phyloP scores from a whole-genome alignment of 495 filamentous ascomycete genomes.

The Usnea hakonensis region DNA sequence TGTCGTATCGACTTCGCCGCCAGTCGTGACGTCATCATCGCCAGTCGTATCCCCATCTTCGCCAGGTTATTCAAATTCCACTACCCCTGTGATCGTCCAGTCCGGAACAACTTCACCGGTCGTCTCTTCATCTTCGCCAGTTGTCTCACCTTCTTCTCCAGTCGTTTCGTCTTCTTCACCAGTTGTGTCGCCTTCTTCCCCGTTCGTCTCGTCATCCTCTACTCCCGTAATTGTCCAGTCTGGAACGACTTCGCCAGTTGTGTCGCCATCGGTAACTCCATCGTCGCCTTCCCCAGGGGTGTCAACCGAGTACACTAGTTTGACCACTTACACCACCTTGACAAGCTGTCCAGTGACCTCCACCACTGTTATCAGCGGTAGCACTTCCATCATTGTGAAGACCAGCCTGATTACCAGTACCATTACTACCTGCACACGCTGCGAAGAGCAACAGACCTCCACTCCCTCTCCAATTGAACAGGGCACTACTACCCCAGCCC shows the following conservation, averaged over 20 bases:
- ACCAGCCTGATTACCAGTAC: not conserved
- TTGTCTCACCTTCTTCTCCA: constrained; percentile 16
- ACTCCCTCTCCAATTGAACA: not conserved
- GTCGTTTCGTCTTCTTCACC: not conserved
- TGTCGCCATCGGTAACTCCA: not conserved
- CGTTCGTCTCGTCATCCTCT: not conserved
- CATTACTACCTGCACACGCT: not conserved
- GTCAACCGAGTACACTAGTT: constrained; percentile 16
- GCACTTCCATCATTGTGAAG: not conserved
- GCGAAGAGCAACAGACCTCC: not conserved
- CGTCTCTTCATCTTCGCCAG: constrained; percentile 18
- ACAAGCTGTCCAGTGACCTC: constrained; percentile 10
- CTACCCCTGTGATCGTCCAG: not conserved
- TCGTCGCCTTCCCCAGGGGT: not conserved
- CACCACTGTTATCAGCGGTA: not conserved
- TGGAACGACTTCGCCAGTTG: not conserved
- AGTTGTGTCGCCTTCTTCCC: not conserved
- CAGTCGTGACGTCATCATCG: not conserved
- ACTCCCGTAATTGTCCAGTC: not conserved
- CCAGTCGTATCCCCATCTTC: not conserved
- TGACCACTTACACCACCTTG: constrained; percentile 31
- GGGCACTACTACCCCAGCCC: not conserved
- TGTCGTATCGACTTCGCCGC: not conserved
- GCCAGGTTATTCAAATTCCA: not conserved
- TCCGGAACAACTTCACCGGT: not conserved